Percentiles rank a stretch among this genome's conserved stretches.
These are phyloP conservation scores for Oryza punctata DNA, from an alignment of 176 grass and related monocot species.

Conservation along the genomic window DNA sequence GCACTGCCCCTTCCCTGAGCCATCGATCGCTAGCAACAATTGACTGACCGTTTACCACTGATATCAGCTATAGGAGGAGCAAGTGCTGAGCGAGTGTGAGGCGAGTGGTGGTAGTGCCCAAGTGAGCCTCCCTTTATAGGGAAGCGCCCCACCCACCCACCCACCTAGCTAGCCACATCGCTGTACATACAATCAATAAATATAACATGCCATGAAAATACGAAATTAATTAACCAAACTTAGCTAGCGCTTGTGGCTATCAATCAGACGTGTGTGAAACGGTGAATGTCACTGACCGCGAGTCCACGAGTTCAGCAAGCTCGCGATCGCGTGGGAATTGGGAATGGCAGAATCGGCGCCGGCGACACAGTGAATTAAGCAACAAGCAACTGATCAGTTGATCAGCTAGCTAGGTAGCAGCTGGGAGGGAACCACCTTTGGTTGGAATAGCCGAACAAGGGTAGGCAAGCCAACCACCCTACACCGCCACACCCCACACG, in stretches of 20 bases:
- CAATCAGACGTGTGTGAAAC: not conserved
- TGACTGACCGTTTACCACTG: too few relatives aligned
- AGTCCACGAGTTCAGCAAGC: not conserved
- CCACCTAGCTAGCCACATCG: not conserved
- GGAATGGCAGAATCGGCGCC: not conserved
- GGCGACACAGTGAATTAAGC: not conserved
- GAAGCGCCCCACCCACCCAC: not conserved
- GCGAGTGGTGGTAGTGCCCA: constrained; percentile 8
- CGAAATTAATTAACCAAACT: not conserved
- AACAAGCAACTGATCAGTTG: too few relatives aligned
- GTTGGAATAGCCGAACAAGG: not conserved
- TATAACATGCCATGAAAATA: not conserved
- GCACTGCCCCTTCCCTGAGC: constrained; percentile 84
- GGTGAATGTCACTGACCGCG: not conserved
- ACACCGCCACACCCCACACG: not conserved
- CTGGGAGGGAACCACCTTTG: not conserved
- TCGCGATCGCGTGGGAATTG: not conserved
- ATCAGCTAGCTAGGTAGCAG: not conserved
- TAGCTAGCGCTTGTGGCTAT: not conserved
- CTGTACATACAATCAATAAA: not conserved
- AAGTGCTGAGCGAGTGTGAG: constrained; percentile 7
- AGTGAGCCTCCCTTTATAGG: constrained; percentile 33
- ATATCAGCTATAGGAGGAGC: not conserved
- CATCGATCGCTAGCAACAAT: constrained; percentile 24
- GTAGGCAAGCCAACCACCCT: not conserved